Percentiles rank a stretch among this genome's conserved stretches.
phyloP scores from a whole-genome alignment of 2,329 filamentous ascomycete species.

The Fusarium piperis region DNA sequence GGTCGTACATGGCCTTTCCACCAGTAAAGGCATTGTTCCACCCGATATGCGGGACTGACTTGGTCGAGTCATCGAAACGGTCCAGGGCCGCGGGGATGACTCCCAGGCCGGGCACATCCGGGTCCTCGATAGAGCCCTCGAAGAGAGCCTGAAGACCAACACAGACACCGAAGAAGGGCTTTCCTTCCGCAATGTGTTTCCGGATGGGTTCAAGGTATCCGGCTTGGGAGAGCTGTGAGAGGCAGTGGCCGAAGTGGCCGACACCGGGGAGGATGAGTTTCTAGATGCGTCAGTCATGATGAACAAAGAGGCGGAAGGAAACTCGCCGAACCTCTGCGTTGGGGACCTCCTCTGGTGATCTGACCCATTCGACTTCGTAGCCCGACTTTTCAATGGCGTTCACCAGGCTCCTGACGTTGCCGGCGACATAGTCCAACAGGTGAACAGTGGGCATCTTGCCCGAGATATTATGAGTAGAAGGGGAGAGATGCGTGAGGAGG shows the following conservation, averaged over 20 bases:
- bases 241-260: constrained; percentile 96
- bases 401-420: constrained; percentile 93
- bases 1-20: constrained; percentile 73
- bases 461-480: constrained; percentile 16
- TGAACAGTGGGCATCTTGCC: constrained; percentile 78
- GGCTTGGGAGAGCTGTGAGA: constrained; percentile 82
- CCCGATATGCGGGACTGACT: constrained; percentile 98
- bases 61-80: constrained; percentile 79
- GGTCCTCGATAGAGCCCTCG: constrained; percentile 82
- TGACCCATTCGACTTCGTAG: constrained; percentile 93
- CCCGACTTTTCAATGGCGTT: constrained; percentile 98
- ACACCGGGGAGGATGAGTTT: constrained; percentile 96
- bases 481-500: constrained; percentile 1
- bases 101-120: constrained; percentile 76
- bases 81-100: constrained; percentile 76
- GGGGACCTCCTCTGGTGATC: constrained; percentile 81
- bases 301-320: background rate
- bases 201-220: constrained; percentile 86
- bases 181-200: constrained; percentile 86
- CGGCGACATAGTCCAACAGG: constrained; percentile 89
- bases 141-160: constrained; percentile 94
- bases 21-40: constrained; percentile 90
- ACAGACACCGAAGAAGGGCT: constrained; percentile 98
- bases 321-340: constrained; percentile 77
- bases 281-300: constrained; percentile 54